phyloP scores from a whole-genome alignment of 192 early-diverging fungal species.

The Dissophora ornata region DNA sequence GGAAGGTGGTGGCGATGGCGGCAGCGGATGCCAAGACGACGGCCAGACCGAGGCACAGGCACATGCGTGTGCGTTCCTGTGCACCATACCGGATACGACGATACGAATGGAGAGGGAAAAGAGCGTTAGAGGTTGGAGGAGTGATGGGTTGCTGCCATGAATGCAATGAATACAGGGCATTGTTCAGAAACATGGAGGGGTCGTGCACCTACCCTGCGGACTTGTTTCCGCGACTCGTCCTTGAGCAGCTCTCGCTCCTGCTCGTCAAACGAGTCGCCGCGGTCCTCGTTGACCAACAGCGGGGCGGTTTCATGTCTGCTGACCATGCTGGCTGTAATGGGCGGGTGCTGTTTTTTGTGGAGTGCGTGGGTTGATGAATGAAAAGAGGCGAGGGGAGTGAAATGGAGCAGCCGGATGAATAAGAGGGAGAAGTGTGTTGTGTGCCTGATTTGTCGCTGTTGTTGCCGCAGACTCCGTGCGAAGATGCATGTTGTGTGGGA shows the following conservation, averaged over 20 bases:
- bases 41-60: conserved; percentile 34
- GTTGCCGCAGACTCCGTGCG: too few relatives aligned
- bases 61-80: conserved; percentile 38
- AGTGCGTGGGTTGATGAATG: background rate
- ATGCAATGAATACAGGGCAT: too few relatives aligned
- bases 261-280: conserved; percentile 39
- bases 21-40: conserved; percentile 32
- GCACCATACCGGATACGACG: too few relatives aligned
- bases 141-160: too few relatives aligned
- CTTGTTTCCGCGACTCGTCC: conserved; percentile 33
- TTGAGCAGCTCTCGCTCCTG: conserved; percentile 38
- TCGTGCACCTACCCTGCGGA: conserved; percentile 25
- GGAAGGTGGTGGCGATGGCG: conserved; percentile 15
- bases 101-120: too few relatives aligned
- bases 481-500: too few relatives aligned
- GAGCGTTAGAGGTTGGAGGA: background rate
- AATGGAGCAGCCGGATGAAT: background rate
- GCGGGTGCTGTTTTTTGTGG: background rate
- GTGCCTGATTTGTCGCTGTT: too few relatives aligned
- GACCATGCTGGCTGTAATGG: conserved; percentile 8
- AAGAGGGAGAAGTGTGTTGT: background rate
- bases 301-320: conserved; percentile 25
- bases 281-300: conserved; percentile 41
- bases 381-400: background rate
- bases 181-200: background rate